Evolutionary conservation across 176 grass and related monocot genomes (phyloP).

Genomic region (maize (Zea mays)): Zm-B73-REFERENCE-NAM-5.0 NC_050098.1:221277001-221277500

Average conservation of each 20-base stretch:
- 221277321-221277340: neutral
- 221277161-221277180: neutral
- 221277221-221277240: neutral
- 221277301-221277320: neutral
- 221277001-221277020: too few relatives aligned
- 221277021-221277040: too few relatives aligned
- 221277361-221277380: neutral
- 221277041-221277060: too few relatives aligned
- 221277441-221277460: neutral
- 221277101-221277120: neutral
- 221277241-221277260: neutral
- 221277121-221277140: neutral
- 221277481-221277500: neutral
- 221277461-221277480: neutral
- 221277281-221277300: neutral
- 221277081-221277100: neutral
- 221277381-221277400: neutral
- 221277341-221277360: neutral
- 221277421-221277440: neutral
- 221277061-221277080: too few relatives aligned
- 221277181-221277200: neutral
- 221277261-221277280: neutral
- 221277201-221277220: neutral
- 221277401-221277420: neutral
- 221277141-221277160: neutral